Percentiles rank a stretch among this genome's conserved stretches.
Evolutionary conservation across 2,329 filamentous ascomycete genomes (phyloP).

Genomic region (Boeremia lycopersici): DNA sequence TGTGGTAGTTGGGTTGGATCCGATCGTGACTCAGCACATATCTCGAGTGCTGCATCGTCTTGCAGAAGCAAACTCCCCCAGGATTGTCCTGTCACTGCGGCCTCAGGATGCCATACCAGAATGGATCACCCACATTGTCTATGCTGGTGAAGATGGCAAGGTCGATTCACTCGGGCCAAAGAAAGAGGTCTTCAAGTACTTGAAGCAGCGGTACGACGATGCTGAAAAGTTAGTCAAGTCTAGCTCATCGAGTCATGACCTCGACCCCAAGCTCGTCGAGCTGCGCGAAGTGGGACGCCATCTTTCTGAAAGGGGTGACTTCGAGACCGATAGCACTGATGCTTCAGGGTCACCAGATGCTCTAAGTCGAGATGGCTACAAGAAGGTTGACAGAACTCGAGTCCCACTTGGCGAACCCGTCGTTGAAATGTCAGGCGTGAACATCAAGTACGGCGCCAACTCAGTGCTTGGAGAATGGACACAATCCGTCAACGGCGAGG

Average conservation of each 20-base stretch:
- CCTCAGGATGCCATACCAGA: constrained; percentile 86
- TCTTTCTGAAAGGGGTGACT: constrained; percentile 35
- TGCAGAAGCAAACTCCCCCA: constrained; percentile 69
- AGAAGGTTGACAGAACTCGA: constrained; percentile 25
- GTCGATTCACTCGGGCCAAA: constrained; percentile 71
- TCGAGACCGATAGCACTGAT: constrained; percentile 23
- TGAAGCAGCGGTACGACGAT: constrained; percentile 35
- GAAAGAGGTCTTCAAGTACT: constrained; percentile 62
- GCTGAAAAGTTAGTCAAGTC: constrained; percentile 41
- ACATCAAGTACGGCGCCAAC: constrained; percentile 79
- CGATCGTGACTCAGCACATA: constrained; percentile 74
- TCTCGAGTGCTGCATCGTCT: constrained; percentile 73
- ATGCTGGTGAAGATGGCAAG: constrained; percentile 70
- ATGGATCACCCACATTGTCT: constrained; percentile 87
- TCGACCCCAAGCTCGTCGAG: constrained; percentile 31
- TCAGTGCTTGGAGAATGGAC: constrained; percentile 81
- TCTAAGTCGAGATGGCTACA: constrained; percentile 43
- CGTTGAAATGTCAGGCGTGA: constrained; percentile 86
- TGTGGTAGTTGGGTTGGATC: constrained; percentile 80
- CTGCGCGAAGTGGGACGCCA: constrained; percentile 37
- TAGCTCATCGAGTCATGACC: constrained; percentile 1
- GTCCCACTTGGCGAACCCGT: constrained; percentile 66
- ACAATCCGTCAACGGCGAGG: constrained; percentile 59
- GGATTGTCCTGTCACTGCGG: constrained; percentile 76
- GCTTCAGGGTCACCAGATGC: neutral